phyloP scores from a whole-genome alignment of 495 filamentous ascomycete genomes.

The Penicillium verhagenii region DNA sequence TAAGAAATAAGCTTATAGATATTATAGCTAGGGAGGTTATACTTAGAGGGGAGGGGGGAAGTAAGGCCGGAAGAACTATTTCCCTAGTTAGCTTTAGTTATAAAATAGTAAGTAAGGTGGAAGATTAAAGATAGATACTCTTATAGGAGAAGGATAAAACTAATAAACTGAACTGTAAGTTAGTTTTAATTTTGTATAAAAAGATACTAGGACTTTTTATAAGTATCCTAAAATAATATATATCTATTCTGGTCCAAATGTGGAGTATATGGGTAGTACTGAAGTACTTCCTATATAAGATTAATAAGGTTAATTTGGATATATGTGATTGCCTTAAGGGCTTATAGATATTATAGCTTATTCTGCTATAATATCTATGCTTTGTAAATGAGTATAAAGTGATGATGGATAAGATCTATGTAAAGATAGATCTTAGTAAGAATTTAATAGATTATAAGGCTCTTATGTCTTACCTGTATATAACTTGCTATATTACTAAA shows the following conservation, averaged over 20 bases:
- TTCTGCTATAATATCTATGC: neutral
- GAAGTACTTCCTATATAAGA: neutral
- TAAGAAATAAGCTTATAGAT: neutral
- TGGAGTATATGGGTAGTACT: neutral
- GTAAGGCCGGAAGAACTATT: neutral
- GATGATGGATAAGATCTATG: neutral
- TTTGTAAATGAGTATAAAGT: neutral
- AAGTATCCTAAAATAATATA: neutral
- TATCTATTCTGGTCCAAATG: neutral
- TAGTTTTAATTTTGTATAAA: neutral
- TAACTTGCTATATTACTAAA: constrained; percentile 4
- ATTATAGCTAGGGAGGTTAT: neutral
- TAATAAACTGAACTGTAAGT: neutral
- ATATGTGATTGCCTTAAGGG: neutral
- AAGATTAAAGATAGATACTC: neutral
- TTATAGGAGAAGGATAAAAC: neutral
- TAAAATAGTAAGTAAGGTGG: neutral
- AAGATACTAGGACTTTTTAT: neutral
- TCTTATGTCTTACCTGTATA: neutral
- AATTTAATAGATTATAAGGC: neutral
- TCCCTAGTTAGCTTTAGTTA: neutral
- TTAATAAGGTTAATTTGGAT: neutral
- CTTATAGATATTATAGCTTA: neutral
- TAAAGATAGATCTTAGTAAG: neutral
- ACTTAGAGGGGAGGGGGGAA: neutral